Base-by-base conservation (phyloP, 768 basidiomycete species). In the Tylopilus plumbeoviolaceoides region DNA sequence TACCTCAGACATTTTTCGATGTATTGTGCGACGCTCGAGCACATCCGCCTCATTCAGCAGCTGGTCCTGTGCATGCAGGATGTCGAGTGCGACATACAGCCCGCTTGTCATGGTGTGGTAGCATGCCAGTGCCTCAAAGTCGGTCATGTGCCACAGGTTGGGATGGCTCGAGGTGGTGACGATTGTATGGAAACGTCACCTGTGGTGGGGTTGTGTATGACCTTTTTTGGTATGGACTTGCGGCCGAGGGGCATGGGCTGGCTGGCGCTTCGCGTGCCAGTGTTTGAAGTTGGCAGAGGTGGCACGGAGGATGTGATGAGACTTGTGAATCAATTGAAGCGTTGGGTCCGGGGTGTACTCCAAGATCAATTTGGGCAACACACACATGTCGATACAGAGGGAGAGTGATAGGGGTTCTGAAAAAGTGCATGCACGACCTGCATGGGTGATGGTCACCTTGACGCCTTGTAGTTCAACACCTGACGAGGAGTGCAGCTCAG, bases 121-220 rank as follows among this genome's bases (percentile, higher is more conserved):
- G 30, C 48, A 47, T 23, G n/a, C 40, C 27, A n/a, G n/a, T n/a
- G n/a, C n/a, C n/a, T 52, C 51, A 11, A 48, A 41, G 4, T 52
- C 23, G 38, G 45, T 36, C 18, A 25, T 8, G 28, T 28, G 28
- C 28, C 28, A 23, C 11, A 17, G 21, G 9, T 50, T 31, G 12
- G 20, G 6, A n/a, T 41, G 5, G 30, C 30, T 52, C 30, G 45
- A 48, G 38, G 39, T 41, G 5, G 38, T 41, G 11, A 51, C 51
- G 33, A 40, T 47, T 1, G 27, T 27, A 0, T 38, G 4, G 33
- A 25, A 15, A 46, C 47, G n/a, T 51, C n/a, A 14, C 45, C 35
- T 11, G 50, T 14, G 25, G 50, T 47, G 17, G 51, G 28, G 15
- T 47, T 51, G 10, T 28, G 51, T 44, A 31, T 51, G 2, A 21